phyloP scores from a whole-genome alignment of 2,329 filamentous ascomycete species.

The Claviceps digitariae region DNA sequence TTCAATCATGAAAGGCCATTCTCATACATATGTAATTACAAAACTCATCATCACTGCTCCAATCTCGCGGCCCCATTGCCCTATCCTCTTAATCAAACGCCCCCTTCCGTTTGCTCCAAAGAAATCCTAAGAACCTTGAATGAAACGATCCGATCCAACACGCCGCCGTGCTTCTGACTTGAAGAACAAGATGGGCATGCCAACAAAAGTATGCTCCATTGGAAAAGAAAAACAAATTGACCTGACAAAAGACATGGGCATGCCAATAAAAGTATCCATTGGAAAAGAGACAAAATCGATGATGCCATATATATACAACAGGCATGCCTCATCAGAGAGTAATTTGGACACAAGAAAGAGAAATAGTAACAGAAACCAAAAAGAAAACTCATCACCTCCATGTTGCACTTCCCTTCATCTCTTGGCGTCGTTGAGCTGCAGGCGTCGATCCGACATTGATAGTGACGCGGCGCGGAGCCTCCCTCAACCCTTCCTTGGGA shows the following conservation, averaged over 20 bases:
- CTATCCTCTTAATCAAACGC: neutral
- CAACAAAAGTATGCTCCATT: neutral
- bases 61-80: neutral
- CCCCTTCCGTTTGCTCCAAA: neutral
- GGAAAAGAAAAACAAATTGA: neutral
- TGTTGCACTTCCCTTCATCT: constrained; percentile 15
- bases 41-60: neutral
- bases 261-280: neutral
- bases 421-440: constrained; percentile 16
- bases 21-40: neutral
- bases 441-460: constrained; percentile 19
- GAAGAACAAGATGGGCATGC: neutral
- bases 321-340: neutral
- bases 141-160: neutral
- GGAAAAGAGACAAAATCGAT: neutral
- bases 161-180: neutral
- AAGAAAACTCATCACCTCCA: constrained; percentile 16
- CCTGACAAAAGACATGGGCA: neutral
- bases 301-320: neutral
- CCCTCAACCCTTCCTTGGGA: constrained; percentile 12
- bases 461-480: constrained; percentile 22
- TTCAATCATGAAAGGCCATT: neutral
- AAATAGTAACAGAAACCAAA: neutral
- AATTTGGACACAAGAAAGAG: neutral
- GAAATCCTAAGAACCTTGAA: too few species aligned